Base-by-base conservation (phyloP, 108 stramenopile genomes). In the Discostella stelligeroides region DNA sequence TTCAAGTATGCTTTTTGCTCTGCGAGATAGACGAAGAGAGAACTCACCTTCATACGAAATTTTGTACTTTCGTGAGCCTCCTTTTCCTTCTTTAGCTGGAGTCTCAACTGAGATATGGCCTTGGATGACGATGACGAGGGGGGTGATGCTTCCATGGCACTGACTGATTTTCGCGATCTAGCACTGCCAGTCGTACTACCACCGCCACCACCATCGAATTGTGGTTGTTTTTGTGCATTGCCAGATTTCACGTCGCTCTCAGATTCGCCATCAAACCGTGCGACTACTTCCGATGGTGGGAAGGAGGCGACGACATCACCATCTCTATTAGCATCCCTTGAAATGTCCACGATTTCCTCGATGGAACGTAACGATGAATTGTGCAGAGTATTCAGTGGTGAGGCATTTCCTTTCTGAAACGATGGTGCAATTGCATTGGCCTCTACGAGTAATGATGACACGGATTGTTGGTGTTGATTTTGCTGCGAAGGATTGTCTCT, bases 1-100 rank as follows among this genome's bases (percentile, higher is more conserved):
- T n/a, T n/a, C n/a, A n/a, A n/a, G n/a, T n/a, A n/a, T n/a, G n/a
- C n/a, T n/a, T n/a, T n/a, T 7, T 28, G 8, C 1, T 27, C 9
- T 6, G 25, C 24, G 2, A n/a, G 43, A 45, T 0, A 38, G 43
- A 24, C 24, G 15, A 30, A 45, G 10, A 41, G 54, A 0, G 8
- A 24, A n/a, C 57, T 59, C 49, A 73, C 72, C 57, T 77, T 70
- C 57, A 77, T 48, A 13, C 68, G 57, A 60, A 77, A 77, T 51
- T 70, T 68, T 34, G 69, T 70, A 25, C 40, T 65, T 48, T 59
- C 18, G 30, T 70, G 68, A 30, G 62, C 68, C 23, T n/a, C 37
- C 48, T 47, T 58, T 7, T 77, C 68, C 25, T 65, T 69, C 46
- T 65, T 66, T 38, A 70, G 24, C 23, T 65, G 59, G 28, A 50